phyloP scores from a whole-genome alignment of 1,284 basidiomycete species.

The Hemileia vastatrix region DNA sequence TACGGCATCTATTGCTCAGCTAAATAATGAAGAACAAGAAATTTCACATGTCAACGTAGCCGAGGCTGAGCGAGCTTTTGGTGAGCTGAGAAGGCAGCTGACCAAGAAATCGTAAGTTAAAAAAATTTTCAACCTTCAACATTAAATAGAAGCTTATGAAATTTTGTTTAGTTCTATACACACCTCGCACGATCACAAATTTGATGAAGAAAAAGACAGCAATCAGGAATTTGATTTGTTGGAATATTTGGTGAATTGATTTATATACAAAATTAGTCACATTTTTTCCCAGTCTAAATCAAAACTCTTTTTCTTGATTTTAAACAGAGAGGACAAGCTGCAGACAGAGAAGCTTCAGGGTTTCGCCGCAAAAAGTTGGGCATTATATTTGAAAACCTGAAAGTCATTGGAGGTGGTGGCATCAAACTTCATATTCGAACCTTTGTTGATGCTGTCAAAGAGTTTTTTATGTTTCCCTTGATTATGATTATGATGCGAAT shows the following conservation, averaged over 20 bases:
- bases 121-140: too few species aligned
- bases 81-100: slow-evolving; percentile 8
- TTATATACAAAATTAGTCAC: too few species aligned
- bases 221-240: slow-evolving; percentile 5
- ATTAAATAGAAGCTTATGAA: too few species aligned
- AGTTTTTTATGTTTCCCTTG: neutral
- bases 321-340: slow-evolving; percentile 52
- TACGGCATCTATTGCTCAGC: too few species aligned
- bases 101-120: slow-evolving; percentile 6
- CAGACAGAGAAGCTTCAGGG: slow-evolving; percentile 54
- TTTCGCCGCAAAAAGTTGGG: neutral
- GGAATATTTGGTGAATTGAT: neutral
- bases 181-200: slow-evolving; percentile 1
- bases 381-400: neutral
- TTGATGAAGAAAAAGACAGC: slow-evolving; percentile 4
- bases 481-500: slow-evolving; percentile 3
- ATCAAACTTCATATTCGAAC: neutral
- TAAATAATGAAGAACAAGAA: too few species aligned
- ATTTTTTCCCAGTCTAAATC: too few species aligned
- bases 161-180: too few species aligned
- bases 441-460: neutral
- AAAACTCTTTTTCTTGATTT: neutral
- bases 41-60: slow-evolving; percentile 5
- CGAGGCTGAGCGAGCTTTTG: slow-evolving; percentile 9
- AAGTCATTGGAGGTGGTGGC: neutral